These are phyloP conservation scores for Crithidia expoeki DNA, from an alignment of 208 protist species.

Conservation along the genomic window DNA sequence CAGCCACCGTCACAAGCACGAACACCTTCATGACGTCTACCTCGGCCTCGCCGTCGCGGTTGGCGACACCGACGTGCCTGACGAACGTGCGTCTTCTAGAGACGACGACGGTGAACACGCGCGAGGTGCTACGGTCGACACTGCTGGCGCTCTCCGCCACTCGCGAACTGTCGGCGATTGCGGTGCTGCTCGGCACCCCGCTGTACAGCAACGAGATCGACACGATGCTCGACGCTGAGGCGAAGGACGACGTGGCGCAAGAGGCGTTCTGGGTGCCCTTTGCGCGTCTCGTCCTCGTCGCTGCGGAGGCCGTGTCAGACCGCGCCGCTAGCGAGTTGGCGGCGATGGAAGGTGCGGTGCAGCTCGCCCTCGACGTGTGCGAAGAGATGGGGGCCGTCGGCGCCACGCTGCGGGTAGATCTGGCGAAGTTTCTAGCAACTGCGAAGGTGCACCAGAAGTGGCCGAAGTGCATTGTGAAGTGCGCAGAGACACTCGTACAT, in stretches of 20 bases:
- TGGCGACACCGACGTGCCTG: slow-evolving; percentile 37
- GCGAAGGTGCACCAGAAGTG: slow-evolving; percentile 25
- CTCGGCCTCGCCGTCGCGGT: slow-evolving; percentile 19
- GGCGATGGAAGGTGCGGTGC: slow-evolving; percentile 17
- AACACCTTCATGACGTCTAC: slow-evolving; percentile 29
- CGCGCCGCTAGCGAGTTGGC: background rate
- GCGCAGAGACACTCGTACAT: slow-evolving; percentile 39
- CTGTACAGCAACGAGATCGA: slow-evolving; percentile 52
- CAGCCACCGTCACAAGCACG: slow-evolving; percentile 30
- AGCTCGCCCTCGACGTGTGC: slow-evolving; percentile 60
- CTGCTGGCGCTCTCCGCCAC: slow-evolving; percentile 58
- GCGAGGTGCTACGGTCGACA: slow-evolving; percentile 47
- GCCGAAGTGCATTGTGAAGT: slow-evolving; percentile 58
- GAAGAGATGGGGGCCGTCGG: slow-evolving; percentile 54
- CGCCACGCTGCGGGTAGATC: slow-evolving; percentile 37
- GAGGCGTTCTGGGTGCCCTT: slow-evolving; percentile 70
- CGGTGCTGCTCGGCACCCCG: slow-evolving; percentile 52
- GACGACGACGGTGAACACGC: slow-evolving; percentile 30
- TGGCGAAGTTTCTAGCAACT: slow-evolving; percentile 28
- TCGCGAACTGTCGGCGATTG: slow-evolving; percentile 54
- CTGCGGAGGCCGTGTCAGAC: slow-evolving; percentile 12
- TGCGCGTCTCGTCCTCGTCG: slow-evolving; percentile 39
- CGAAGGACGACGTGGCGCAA: slow-evolving; percentile 33
- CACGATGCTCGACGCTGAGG: slow-evolving; percentile 34
- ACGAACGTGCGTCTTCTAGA: slow-evolving; percentile 23